A percentile compares a stretch with the other conserved stretches of the same genome.
Conservation (phyloP, 1,139 yeast genomes). For the Meyerozyma elateridarum region DNA sequence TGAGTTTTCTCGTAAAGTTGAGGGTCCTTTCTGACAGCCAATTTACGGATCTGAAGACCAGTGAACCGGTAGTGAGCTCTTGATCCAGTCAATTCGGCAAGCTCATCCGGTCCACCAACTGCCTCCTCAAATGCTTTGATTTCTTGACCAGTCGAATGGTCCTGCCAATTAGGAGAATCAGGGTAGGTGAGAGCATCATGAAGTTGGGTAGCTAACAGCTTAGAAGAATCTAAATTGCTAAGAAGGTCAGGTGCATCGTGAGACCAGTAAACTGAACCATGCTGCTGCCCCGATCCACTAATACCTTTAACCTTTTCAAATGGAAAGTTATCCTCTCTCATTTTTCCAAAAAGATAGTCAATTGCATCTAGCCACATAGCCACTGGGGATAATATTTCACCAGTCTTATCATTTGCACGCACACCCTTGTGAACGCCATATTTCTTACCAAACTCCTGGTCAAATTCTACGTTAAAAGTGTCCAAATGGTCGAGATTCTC, state of each 20-base stretch:
- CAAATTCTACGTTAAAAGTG: conserved; percentile 70
- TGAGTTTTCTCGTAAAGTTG: conserved; percentile 52
- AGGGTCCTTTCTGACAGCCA: conserved; percentile 50
- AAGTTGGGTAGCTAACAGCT: conserved; percentile 43
- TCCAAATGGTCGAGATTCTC: conserved; percentile 47
- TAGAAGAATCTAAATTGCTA: conserved; percentile 17
- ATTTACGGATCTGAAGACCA: conserved; percentile 80
- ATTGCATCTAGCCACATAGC: conserved; percentile 86
- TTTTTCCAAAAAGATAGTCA: conserved; percentile 54
- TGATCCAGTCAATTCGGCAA: conserved; percentile 76
- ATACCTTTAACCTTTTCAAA: conserved; percentile 61
- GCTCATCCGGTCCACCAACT: conserved; percentile 57
- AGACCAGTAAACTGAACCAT: conserved; percentile 85
- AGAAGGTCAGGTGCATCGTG: conserved; percentile 40
- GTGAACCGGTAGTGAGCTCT: conserved; percentile 88
- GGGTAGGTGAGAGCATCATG: conserved; percentile 52
- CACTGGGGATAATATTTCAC: conserved; percentile 74
- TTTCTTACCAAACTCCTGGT: conserved; percentile 47
- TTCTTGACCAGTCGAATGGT: conserved; percentile 77
- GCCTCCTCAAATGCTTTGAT: conserved; percentile 55
- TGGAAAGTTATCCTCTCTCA: conserved; percentile 52
- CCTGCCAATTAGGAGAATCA: conserved; percentile 91
- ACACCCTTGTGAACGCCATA: conserved; percentile 75
- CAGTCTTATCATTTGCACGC: conserved; percentile 38
- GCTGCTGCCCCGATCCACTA: conserved; percentile 90